Evolutionary conservation across 108 stramenopile genomes (phyloP).

Genomic region (Asterionellopsis glacialis): DNA sequence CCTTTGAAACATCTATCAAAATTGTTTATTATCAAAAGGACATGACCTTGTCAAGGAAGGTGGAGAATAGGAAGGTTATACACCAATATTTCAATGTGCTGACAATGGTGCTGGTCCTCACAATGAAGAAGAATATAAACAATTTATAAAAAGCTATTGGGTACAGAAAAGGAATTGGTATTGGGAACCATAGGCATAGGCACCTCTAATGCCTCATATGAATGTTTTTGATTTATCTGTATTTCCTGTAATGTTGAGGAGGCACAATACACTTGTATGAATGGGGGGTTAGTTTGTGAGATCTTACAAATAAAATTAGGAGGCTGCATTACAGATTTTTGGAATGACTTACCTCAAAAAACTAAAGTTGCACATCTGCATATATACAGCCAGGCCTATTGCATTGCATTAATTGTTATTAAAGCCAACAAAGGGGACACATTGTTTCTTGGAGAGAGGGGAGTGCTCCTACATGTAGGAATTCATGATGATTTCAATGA

Average conservation of each 20-base stretch:
- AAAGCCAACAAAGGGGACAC: neutral
- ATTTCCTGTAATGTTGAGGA: conserved; percentile 7
- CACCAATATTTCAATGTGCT: conserved; percentile 9
- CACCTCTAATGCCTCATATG: conserved; percentile 10
- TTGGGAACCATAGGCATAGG: conserved; percentile 11
- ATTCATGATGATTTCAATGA: conserved; percentile 1
- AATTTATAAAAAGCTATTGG: conserved; percentile 1
- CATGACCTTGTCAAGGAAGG: neutral
- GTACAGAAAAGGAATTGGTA: conserved; percentile 1
- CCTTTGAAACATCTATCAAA: neutral
- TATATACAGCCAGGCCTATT: conserved; percentile 1
- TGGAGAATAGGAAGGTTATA: conserved; percentile 10
- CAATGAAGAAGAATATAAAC: neutral
- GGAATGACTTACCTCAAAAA: neutral
- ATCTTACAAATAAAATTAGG: conserved; percentile 4
- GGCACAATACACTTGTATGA: conserved; percentile 1
- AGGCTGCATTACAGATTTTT: neutral
- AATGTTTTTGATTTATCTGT: conserved; percentile 7
- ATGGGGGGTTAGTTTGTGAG: neutral
- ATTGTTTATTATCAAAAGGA: conserved; percentile 1
- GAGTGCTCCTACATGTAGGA: neutral
- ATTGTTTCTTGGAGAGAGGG: neutral
- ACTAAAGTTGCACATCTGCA: neutral
- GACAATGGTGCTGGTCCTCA: conserved; percentile 14
- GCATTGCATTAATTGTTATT: neutral